These are phyloP conservation scores for Monilinia laxa DNA, from an alignment of 2,329 filamentous ascomycete genomes.

Conservation along the genomic window DNA sequence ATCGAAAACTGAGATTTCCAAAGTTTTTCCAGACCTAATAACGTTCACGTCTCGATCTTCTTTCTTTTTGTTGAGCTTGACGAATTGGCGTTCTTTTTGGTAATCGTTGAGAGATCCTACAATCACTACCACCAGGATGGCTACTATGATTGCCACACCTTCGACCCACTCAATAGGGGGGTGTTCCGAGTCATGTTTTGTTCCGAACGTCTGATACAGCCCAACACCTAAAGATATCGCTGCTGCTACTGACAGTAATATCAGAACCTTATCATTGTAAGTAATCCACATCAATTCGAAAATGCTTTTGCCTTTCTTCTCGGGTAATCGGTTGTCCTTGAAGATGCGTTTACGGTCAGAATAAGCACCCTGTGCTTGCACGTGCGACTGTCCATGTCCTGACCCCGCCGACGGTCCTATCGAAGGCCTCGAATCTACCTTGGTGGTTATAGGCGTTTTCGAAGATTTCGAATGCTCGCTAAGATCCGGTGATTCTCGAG, in stretches of 20 bases:
- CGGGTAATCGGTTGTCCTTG: slow-evolving; percentile 66
- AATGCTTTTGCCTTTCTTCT: slow-evolving; percentile 68
- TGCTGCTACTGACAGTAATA: slow-evolving; percentile 68
- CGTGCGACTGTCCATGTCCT: background rate
- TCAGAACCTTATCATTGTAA: slow-evolving; percentile 78
- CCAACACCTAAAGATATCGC: slow-evolving; percentile 73
- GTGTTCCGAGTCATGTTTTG: slow-evolving; percentile 47
- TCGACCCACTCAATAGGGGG: slow-evolving; percentile 74
- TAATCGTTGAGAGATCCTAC: slow-evolving; percentile 79
- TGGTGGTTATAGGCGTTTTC: slow-evolving; percentile 36
- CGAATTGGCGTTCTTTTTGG: slow-evolving; percentile 79
- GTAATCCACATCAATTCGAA: slow-evolving; percentile 73
- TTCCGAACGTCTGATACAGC: slow-evolving; percentile 68
- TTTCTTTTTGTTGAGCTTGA: slow-evolving; percentile 78
- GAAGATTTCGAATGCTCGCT: slow-evolving; percentile 40
- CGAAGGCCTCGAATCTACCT: background rate
- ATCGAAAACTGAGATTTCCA: slow-evolving; percentile 69
- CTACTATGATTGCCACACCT: slow-evolving; percentile 75
- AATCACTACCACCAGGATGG: slow-evolving; percentile 72
- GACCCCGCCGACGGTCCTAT: slow-evolving; percentile 2
- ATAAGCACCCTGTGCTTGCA: slow-evolving; percentile 42
- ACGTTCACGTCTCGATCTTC: slow-evolving; percentile 73
- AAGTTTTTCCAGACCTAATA: slow-evolving; percentile 69
- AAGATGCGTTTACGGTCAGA: slow-evolving; percentile 68
- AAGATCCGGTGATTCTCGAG: slow-evolving; percentile 20